These are phyloP conservation scores for Ascochyta rabiei DNA, from an alignment of 2,329 filamentous ascomycete genomes.

Conservation along the genomic window DNA sequence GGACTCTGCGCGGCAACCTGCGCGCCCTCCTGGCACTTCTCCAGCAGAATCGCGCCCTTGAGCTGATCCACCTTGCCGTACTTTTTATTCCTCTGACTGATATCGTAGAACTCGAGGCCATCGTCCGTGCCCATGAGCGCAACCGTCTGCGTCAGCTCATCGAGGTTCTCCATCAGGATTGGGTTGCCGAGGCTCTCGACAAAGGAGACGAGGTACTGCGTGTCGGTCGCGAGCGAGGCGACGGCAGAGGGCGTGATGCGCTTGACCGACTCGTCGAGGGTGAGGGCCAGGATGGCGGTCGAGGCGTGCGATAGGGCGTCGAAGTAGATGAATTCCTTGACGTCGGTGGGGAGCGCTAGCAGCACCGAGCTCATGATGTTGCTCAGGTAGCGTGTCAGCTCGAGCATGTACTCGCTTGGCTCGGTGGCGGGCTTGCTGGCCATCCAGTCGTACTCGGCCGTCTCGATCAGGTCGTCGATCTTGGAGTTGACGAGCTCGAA, in stretches of 20 bases:
- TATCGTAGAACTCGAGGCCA: constrained; percentile 96
- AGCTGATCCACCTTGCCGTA: constrained; percentile 91
- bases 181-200: constrained; percentile 85
- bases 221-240: constrained; percentile 78
- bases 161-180: constrained; percentile 86
- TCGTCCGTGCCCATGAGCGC: constrained; percentile 85
- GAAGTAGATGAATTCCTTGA: constrained; percentile 98
- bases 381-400: constrained; percentile 86
- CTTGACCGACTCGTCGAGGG: constrained; percentile 77
- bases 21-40: constrained; percentile 65
- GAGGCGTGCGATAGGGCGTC: constrained; percentile 92
- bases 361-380: constrained; percentile 98
- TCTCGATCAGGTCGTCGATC: constrained; percentile 96
- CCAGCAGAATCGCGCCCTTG: constrained; percentile 85
- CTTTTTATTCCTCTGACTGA: constrained; percentile 86
- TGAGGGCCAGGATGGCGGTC: constrained; percentile 80
- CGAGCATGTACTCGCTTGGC: constrained; percentile 93
- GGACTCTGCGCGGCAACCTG: constrained; percentile 44
- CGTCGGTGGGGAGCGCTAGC: constrained; percentile 88
- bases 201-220: constrained; percentile 82
- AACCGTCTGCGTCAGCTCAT: constrained; percentile 92
- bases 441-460: constrained; percentile 94
- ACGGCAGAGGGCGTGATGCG: constrained; percentile 89
- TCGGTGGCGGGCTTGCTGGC: constrained; percentile 67
- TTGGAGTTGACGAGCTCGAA: constrained; percentile 99